Evolutionary conservation across 805 yeast genomes (phyloP).

Genomic region (Metschnikowia lochheadii): DNA sequence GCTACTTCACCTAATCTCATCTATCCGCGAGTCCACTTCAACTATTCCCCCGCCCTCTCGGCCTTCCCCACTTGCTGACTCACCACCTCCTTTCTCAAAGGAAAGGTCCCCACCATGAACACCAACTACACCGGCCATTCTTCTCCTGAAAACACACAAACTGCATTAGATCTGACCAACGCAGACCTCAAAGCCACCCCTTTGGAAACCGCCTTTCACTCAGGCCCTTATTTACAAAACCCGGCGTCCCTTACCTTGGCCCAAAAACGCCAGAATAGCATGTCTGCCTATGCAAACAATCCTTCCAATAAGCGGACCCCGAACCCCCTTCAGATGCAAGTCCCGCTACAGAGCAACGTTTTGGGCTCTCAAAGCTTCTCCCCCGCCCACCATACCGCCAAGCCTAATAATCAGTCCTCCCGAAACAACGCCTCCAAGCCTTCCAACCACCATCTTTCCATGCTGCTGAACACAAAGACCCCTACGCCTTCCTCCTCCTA

Average conservation of each 20-base stretch:
- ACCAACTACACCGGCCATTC: conserved; percentile 9
- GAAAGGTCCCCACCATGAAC: conserved; percentile 11
- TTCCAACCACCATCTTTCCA: conserved; percentile 12
- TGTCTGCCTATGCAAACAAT: conserved; percentile 30
- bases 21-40: not conserved
- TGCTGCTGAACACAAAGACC: conserved; percentile 24
- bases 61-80: not conserved
- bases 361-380: conserved; percentile 11
- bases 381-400: conserved; percentile 6
- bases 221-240: conserved; percentile 6
- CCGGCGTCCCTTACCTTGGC: conserved; percentile 14
- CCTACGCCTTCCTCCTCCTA: conserved; percentile 40
- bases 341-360: conserved; percentile 15
- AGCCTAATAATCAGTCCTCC: conserved; percentile 2
- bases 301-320: conserved; percentile 36
- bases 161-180: conserved; percentile 4
- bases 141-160: conserved; percentile 6
- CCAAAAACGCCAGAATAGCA: conserved; percentile 40
- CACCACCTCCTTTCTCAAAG: conserved; percentile 5
- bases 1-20: not conserved
- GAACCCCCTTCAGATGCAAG: conserved; percentile 17
- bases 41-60: not conserved
- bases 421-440: conserved; percentile 16
- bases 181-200: not conserved
- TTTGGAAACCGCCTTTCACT: conserved; percentile 1